Percentiles rank a stretch among this genome's conserved stretches.
These are phyloP conservation scores for Limnanthes douglasii DNA, from an alignment of 345 rosid species.

Conservation along the genomic window DNA sequence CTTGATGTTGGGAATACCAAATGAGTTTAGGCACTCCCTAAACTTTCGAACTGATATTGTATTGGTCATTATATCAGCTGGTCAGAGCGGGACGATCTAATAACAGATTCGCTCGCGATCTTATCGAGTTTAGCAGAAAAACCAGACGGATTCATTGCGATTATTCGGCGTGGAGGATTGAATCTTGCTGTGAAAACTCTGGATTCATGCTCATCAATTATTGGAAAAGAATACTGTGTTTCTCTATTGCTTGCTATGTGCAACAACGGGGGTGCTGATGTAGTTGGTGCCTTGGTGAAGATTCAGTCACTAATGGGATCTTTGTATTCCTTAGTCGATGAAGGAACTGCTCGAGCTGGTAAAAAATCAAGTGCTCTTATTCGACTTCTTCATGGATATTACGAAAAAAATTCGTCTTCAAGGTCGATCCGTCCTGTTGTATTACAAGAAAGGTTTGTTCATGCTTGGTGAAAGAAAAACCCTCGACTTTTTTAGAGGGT, in stretches of 20 bases:
- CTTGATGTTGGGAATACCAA: no score
- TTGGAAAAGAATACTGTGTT: constrained; percentile 48
- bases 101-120: constrained; percentile 52
- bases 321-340: constrained; percentile 43
- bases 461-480: constrained; percentile 48
- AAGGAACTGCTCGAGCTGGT: constrained; percentile 57
- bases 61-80: no score
- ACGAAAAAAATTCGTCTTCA: constrained; percentile 34
- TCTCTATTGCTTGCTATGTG: constrained; percentile 52
- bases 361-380: constrained; percentile 60
- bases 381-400: constrained; percentile 52
- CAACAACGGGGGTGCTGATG: constrained; percentile 49
- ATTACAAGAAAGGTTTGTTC: constrained; percentile 34
- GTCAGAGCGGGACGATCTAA: constrained; percentile 38
- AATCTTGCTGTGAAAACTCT: constrained; percentile 23
- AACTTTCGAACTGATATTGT: no score
- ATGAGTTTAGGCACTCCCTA: no score
- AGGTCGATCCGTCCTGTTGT: constrained; percentile 16
- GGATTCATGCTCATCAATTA: constrained; percentile 28
- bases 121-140: constrained; percentile 50
- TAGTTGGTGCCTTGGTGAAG: constrained; percentile 29
- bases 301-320: constrained; percentile 45
- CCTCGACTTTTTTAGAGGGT: neutral
- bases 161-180: constrained; percentile 32
- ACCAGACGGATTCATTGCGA: constrained; percentile 40